Base-by-base conservation (phyloP, 2,329 filamentous ascomycete genomes). In the Pseudogymnoascus sp. region DNA sequence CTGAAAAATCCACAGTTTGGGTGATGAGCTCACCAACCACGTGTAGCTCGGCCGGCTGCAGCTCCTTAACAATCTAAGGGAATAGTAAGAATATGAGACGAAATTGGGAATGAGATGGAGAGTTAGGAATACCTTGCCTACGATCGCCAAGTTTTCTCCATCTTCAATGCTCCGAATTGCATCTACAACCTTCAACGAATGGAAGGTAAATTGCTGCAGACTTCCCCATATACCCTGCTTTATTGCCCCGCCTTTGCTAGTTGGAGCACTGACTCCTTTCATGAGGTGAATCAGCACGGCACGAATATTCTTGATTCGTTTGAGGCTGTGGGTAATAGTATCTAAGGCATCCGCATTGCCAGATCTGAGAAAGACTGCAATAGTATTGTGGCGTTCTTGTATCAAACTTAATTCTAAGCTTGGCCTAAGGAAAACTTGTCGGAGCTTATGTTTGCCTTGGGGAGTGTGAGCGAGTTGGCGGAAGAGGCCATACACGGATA, bases 401-500 rank as follows among this genome's bases (percentile, higher is more conserved):
- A 99, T 95, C 4, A 87, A 70, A 0, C 79, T 74, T 0, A 90
- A 72, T 65, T 95, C 82, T 26, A 87, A 78, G 31, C 86, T 90
- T 21, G 95, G 95, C 0, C 89, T 86, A 6, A 97, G 77, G 68
- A 99, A 95, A 61, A 89, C 82, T 69, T 90, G 87, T n/a, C 90
- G 87, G 4, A 99, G 80, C 47, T 83, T 81, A 26, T 78, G 72
- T 68, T 86, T 91, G 0, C 95, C 95, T 72, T 97, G 92, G 0
- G 89, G 82, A 3, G 92, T 97, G 63, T 82, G 82, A 26, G 89
- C 86, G 31, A 95, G 78, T 63, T 85, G 80, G 64, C 88, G 85
- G 65, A 97, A 96, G 0, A 97, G 77, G 0, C 90, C 93, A 73
- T 89, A 96, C 0, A 96, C 77, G 0, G 91, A 97, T 1, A 95